Conservation (phyloP, 495 filamentous ascomycete species). For the Apodospora peruviana region DNA sequence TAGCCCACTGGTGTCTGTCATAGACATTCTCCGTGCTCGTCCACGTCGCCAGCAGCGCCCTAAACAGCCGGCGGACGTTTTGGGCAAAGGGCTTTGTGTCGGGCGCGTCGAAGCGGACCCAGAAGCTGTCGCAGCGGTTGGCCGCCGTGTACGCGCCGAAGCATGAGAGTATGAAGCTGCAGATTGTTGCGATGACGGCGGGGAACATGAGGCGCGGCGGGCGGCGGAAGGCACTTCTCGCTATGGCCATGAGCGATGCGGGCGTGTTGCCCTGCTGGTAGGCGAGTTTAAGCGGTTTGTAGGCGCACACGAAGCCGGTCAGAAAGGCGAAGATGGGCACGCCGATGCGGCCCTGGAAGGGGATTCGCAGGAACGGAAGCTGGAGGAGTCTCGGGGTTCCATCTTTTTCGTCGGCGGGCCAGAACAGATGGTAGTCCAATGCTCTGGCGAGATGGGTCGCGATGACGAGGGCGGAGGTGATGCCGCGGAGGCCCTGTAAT, state of each 20-base stretch:
- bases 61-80: slow-evolving; percentile 34
- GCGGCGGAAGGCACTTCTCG: slow-evolving; percentile 58
- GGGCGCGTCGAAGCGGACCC: slow-evolving; percentile 52
- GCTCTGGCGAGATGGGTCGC: slow-evolving; percentile 57
- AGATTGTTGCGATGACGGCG: slow-evolving; percentile 52
- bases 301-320: slow-evolving; percentile 61
- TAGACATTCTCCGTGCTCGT: slow-evolving; percentile 53
- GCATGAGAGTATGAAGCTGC: slow-evolving; percentile 51
- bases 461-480: slow-evolving; percentile 61
- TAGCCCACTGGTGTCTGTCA: slow-evolving; percentile 62
- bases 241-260: slow-evolving; percentile 49
- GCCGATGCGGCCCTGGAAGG: slow-evolving; percentile 57
- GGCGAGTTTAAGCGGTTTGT: slow-evolving; percentile 57
- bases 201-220: slow-evolving; percentile 57
- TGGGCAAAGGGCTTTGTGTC: slow-evolving; percentile 22
- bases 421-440: slow-evolving; percentile 52
- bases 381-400: slow-evolving; percentile 48
- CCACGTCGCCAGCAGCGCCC: slow-evolving; percentile 51
- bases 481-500: slow-evolving; percentile 54
- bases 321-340: slow-evolving; percentile 63
- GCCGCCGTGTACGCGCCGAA: slow-evolving; percentile 53
- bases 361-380: slow-evolving; percentile 55
- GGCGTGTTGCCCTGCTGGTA: slow-evolving; percentile 47
- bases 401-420: slow-evolving; percentile 44
- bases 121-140: slow-evolving; percentile 51